phyloP scores from a whole-genome alignment of 345 rosid genomes.

The Combretum micranthum region DNA sequence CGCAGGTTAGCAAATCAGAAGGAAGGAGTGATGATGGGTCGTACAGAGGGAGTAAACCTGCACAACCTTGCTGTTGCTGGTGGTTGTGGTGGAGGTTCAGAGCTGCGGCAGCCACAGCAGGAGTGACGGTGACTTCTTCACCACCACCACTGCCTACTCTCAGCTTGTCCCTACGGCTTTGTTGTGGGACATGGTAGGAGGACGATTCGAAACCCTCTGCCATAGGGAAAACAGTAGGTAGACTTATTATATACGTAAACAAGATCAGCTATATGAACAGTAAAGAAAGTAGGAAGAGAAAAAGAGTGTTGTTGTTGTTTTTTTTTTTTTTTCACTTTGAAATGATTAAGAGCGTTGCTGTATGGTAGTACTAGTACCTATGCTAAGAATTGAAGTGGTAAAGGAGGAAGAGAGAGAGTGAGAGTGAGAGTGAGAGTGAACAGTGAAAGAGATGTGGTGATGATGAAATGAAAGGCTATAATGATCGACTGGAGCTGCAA shows the following conservation, averaged over 20 bases:
- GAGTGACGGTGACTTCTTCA: slow-evolving; percentile 8
- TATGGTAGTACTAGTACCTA: background rate
- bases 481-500: slow-evolving; percentile 28
- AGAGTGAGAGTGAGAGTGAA: background rate
- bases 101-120: background rate
- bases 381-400: slow-evolving; percentile 2
- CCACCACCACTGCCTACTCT: slow-evolving; percentile 44
- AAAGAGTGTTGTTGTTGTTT: too few species aligned
- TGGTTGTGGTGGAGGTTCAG: slow-evolving; percentile 22
- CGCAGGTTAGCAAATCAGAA: slow-evolving; percentile 38
- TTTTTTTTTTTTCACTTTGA: too few species aligned
- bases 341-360: background rate
- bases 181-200: slow-evolving; percentile 82
- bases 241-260: background rate
- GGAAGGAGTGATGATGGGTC: slow-evolving; percentile 41
- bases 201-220: slow-evolving; percentile 76
- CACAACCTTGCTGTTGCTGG: slow-evolving; percentile 12
- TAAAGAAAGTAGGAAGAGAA: background rate
- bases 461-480: slow-evolving; percentile 60
- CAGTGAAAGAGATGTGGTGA: slow-evolving; percentile 32
- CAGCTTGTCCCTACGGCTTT: slow-evolving; percentile 84
- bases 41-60: slow-evolving; percentile 31
- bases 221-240: slow-evolving; percentile 30
- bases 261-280: background rate
- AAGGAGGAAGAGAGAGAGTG: too few species aligned